Evolutionary conservation across 2,329 filamentous ascomycete genomes (phyloP).

Genomic region (Beauveria rudraprayagi): DNA sequence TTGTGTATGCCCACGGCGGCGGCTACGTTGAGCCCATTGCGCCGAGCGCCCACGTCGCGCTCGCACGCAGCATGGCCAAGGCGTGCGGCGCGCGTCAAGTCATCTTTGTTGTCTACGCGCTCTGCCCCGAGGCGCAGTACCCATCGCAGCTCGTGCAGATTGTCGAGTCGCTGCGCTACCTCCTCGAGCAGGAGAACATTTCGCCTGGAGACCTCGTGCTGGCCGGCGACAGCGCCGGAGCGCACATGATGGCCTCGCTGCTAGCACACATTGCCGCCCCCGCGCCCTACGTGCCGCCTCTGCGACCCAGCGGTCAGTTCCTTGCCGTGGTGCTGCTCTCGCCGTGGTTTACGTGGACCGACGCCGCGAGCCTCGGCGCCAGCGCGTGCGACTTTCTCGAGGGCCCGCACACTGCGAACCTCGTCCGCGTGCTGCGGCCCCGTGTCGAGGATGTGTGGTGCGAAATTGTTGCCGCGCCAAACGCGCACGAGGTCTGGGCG

Average conservation of each 20-base stretch:
- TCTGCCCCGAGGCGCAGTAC: slow-evolving; percentile 17
- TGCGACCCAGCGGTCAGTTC: slow-evolving; percentile 5
- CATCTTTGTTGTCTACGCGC: slow-evolving; percentile 18
- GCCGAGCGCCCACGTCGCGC: slow-evolving; percentile 13
- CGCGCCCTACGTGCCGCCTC: slow-evolving; percentile 13
- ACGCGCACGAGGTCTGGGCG: slow-evolving; percentile 3
- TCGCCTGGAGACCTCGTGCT: slow-evolving; percentile 15
- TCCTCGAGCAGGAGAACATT: slow-evolving; percentile 12
- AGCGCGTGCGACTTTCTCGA: slow-evolving; percentile 15
- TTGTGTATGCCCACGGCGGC: slow-evolving; percentile 19
- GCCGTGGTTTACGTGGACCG: slow-evolving; percentile 16
- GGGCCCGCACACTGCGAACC: neutral
- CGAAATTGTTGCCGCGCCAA: slow-evolving; percentile 2
- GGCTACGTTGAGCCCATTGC: slow-evolving; percentile 17
- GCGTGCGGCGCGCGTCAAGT: slow-evolving; percentile 12
- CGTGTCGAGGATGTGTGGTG: slow-evolving; percentile 8
- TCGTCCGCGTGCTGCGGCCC: slow-evolving; percentile 2
- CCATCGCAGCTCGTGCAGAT: slow-evolving; percentile 18
- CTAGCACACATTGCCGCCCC: slow-evolving; percentile 16
- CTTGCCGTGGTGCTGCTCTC: slow-evolving; percentile 14
- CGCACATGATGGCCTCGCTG: slow-evolving; percentile 16
- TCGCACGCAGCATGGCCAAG: slow-evolving; percentile 12
- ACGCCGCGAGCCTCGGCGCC: slow-evolving; percentile 13
- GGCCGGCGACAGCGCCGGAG: slow-evolving; percentile 18
- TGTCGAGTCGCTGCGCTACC: slow-evolving; percentile 14